phyloP scores from a whole-genome alignment of 176 grass and related monocot genomes.

The Calamus simplicifolius region DNA sequence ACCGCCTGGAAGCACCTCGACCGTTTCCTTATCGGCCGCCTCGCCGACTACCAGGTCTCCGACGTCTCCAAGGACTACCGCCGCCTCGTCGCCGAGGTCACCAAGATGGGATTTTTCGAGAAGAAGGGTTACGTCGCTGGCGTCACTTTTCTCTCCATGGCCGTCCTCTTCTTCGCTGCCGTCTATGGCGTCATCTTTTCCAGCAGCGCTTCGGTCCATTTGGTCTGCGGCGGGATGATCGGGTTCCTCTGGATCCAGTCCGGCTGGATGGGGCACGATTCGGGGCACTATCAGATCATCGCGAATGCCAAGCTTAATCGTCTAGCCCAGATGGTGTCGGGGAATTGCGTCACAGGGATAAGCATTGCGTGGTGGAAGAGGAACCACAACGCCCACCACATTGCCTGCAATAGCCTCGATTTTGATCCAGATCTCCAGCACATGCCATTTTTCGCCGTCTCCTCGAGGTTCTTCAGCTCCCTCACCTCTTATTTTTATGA shows the following conservation, averaged over 20 bases:
- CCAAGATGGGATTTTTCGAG: constrained; percentile 62
- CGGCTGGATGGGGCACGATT: constrained; percentile 86
- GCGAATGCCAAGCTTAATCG: constrained; percentile 29
- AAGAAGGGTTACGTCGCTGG: constrained; percentile 29
- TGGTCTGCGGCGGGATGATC: constrained; percentile 42
- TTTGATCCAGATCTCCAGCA: constrained; percentile 95
- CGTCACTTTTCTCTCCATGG: constrained; percentile 22
- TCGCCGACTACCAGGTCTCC: constrained; percentile 57
- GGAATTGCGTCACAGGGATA: constrained; percentile 87
- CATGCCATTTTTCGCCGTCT: constrained; percentile 86
- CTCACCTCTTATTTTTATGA: background rate
- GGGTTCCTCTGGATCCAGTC: constrained; percentile 80
- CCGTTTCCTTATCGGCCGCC: constrained; percentile 51
- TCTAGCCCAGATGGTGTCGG: constrained; percentile 49
- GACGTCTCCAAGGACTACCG: constrained; percentile 57
- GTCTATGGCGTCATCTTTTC: constrained; percentile 30
- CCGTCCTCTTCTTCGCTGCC: constrained; percentile 27
- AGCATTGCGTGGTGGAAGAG: constrained; percentile 96
- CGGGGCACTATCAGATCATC: constrained; percentile 65
- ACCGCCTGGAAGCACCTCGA: constrained; percentile 47
- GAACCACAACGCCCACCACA: constrained; percentile 93
- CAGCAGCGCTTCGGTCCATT: constrained; percentile 21
- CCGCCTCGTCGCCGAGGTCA: constrained; percentile 52
- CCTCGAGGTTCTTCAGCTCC: constrained; percentile 19
- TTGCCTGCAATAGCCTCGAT: constrained; percentile 91